Evolutionary conservation across 768 basidiomycete genomes (phyloP).

Genomic region (Coprinopsis sp.): DNA sequence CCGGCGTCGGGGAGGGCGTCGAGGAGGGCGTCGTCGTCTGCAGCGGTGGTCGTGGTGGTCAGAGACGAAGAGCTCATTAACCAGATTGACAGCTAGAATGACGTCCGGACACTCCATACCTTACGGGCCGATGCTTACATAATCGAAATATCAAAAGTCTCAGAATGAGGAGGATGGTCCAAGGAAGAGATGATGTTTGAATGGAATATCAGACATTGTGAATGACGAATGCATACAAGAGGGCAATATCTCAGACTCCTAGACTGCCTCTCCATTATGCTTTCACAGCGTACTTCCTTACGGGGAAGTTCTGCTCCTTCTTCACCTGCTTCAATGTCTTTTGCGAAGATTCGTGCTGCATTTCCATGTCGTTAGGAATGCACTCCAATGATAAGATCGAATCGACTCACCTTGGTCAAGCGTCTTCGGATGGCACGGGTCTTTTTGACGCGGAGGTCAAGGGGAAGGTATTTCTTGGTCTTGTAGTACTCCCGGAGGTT

Average conservation of each 20-base stretch:
- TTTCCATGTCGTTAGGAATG: not conserved
- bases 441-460: conserved; percentile 97
- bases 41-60: no score
- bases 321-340: conserved; percentile 93
- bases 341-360: conserved; percentile 72
- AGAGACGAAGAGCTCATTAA: no score
- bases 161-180: not conserved
- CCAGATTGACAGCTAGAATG: no score
- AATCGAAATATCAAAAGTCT: no score
- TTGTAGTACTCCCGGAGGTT: conserved; percentile 98
- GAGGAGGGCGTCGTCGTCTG: no score
- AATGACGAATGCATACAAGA: conserved; percentile 22
- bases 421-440: conserved; percentile 97
- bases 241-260: conserved; percentile 19
- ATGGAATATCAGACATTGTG: conserved; percentile 18
- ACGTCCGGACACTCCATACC: no score
- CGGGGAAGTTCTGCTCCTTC: conserved; percentile 92
- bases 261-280: conserved; percentile 41
- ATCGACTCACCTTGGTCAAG: conserved; percentile 70
- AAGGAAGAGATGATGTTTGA: conserved; percentile 9
- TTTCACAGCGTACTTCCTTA: conserved; percentile 93
- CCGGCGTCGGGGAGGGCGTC: no score
- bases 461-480: conserved; percentile 91
- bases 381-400: conserved; percentile 3
- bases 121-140: no score